Conservation (phyloP, 768 basidiomycete species). For the Pluteus cervinus region DNA sequence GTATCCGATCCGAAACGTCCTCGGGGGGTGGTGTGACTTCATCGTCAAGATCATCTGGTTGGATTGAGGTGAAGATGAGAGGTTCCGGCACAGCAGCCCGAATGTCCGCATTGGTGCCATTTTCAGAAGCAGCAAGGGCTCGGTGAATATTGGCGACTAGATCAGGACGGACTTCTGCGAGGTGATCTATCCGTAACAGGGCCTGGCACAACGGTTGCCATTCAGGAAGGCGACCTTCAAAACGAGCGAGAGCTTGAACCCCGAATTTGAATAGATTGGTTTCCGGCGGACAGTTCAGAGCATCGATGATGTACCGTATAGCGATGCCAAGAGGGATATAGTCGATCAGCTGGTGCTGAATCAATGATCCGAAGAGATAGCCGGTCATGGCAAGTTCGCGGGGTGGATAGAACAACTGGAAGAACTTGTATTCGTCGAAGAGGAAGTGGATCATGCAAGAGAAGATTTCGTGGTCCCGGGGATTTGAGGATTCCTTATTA, state of each 20-base stretch:
- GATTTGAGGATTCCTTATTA: slow-evolving; percentile 75
- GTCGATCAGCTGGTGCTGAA: slow-evolving; percentile 89
- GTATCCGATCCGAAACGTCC: slow-evolving; percentile 85
- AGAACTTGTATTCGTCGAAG: slow-evolving; percentile 99
- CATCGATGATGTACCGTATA: slow-evolving; percentile 93
- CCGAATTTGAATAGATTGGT: slow-evolving; percentile 96
- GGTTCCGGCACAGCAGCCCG: slow-evolving; percentile 24
- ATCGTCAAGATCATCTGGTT: slow-evolving; percentile 59
- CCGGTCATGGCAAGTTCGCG: slow-evolving; percentile 95
- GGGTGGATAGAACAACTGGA: slow-evolving; percentile 91
- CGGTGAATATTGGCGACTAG: slow-evolving; percentile 66
- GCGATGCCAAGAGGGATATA: slow-evolving; percentile 94
- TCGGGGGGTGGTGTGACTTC: slow-evolving; percentile 71
- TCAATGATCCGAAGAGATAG: slow-evolving; percentile 92
- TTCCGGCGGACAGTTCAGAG: slow-evolving; percentile 84
- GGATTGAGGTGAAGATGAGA: slow-evolving; percentile 73
- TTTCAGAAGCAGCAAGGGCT: slow-evolving; percentile 53
- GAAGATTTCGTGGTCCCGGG: slow-evolving; percentile 91
- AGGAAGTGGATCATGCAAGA: slow-evolving; percentile 99
- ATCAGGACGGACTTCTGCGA: slow-evolving; percentile 83
- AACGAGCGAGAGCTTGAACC: slow-evolving; percentile 81
- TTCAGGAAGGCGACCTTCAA: slow-evolving; percentile 81
- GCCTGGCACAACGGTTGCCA: slow-evolving; percentile 93
- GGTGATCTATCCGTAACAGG: slow-evolving; percentile 78
- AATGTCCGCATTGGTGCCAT: slow-evolving; percentile 30